Evolutionary conservation across 140 eudicot genomes (phyloP).

Genomic region (Flaveria floridana): DNA sequence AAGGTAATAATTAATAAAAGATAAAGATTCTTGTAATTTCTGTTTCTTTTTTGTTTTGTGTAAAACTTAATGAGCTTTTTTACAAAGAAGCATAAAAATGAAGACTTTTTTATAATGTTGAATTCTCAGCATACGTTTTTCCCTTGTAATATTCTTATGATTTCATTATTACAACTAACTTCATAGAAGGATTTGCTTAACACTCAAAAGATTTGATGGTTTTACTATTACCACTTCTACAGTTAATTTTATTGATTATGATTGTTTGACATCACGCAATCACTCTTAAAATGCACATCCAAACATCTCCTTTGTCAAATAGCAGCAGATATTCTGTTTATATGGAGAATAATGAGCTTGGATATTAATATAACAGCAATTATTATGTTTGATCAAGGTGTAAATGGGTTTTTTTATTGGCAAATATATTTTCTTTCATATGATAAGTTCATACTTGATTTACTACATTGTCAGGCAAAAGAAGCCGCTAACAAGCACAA

Average conservation of each 20-base stretch:
- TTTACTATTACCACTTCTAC: background rate
- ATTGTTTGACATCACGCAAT: background rate
- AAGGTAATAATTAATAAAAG: conserved; percentile 47
- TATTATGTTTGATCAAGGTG: background rate
- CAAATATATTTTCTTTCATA: background rate
- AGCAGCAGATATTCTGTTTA: background rate
- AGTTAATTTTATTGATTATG: background rate
- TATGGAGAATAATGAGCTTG: background rate
- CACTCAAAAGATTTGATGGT: background rate
- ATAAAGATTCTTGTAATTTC: background rate
- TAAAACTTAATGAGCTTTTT: background rate
- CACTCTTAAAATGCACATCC: background rate
- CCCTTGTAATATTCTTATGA: background rate
- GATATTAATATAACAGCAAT: background rate
- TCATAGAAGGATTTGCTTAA: too few relatives aligned
- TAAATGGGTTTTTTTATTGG: background rate
- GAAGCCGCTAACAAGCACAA: conserved; percentile 67
- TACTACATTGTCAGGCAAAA: conserved; percentile 58
- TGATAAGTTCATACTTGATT: conserved; percentile 4
- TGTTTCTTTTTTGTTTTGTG: background rate
- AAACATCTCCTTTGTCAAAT: conserved; percentile 2
- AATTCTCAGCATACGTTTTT: too few relatives aligned
- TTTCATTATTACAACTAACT: background rate
- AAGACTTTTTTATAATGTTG: background rate
- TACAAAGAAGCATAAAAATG: background rate